Base-by-base conservation (phyloP, 2,329 filamentous ascomycete species). In the Sporothrix curviconia region DNA sequence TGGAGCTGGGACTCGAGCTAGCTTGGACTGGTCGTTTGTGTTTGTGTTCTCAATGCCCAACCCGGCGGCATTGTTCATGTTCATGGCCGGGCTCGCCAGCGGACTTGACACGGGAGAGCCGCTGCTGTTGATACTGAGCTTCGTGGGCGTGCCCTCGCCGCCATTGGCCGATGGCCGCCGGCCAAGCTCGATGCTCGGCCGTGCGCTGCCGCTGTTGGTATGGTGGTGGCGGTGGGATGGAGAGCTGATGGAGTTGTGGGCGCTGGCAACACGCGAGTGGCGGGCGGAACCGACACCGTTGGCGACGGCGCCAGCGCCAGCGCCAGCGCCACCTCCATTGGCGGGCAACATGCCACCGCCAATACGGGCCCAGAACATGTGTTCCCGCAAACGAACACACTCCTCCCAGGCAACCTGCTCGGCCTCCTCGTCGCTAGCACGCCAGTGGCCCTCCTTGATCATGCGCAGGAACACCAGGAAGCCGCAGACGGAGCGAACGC, bases 341-440 rank as follows among this genome's bases (percentile, higher is more conserved):
- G 81, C 76, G 1, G 92, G 94, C 12, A 97, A 75, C 2, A 99
- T 90, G 14, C 94, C 94, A 28, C 92, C 94, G 25, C 92, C 92
- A 54, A 99, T 84, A 56, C 94, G 83, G 52, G 89, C 84, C 94
- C 94, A 99, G 69, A 99, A 99, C 88, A 99, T 96, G 64, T 92
- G 86, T 70, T 99, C 94, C 52, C 94, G 81, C 49, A 97, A 73
- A 30, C 87, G 83, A 11, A 96, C 88, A 58, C 90, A 90, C 74
- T 99, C 94, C 68, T 97, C 92, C 94, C 94, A 99, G 0, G 91
- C 90, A 28, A 84, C 83, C 67, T 88, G 90, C 71, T 95, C 90
- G 34, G 91, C 89, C 51, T 94, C 90, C 39, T 87, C 83, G 57
- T 88, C 89, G 47, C 92, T 89, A 12, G 87, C 86, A 52, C 89